These are phyloP conservation scores for Clitocybe nebularis DNA, from an alignment of 1,284 basidiomycete species.

Conservation along the genomic window DNA sequence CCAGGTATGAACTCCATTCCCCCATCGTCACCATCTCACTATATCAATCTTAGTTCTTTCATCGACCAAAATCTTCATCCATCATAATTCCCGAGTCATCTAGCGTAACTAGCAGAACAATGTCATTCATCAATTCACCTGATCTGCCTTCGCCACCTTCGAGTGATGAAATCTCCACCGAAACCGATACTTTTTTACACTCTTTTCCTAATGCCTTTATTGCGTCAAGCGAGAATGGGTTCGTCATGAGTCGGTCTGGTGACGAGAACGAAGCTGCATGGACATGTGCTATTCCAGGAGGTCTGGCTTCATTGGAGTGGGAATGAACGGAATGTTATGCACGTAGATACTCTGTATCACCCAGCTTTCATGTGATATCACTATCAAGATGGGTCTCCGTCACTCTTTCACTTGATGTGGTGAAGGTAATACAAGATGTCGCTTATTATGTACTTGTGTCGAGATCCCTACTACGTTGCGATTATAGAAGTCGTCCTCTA, in stretches of 20 bases:
- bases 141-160: too few relatives aligned
- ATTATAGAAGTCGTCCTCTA: too few relatives aligned
- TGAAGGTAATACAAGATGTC: too few relatives aligned
- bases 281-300: slow-evolving; percentile 36
- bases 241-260: slow-evolving; percentile 22
- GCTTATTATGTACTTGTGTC: too few relatives aligned
- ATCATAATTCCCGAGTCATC: not conserved
- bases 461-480: too few relatives aligned
- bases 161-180: slow-evolving; percentile 1
- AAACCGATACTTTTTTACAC: slow-evolving; percentile 1
- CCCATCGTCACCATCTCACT: not conserved
- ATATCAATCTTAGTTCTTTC: slow-evolving; percentile 15
- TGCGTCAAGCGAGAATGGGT: slow-evolving; percentile 57
- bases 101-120: not conserved
- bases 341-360: too few relatives aligned
- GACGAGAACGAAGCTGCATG: slow-evolving; percentile 20
- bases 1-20: slow-evolving; percentile 43
- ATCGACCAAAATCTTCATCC: slow-evolving; percentile 19
- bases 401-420: too few relatives aligned
- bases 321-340: too few relatives aligned
- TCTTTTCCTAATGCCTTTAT: slow-evolving; percentile 35
- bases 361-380: too few relatives aligned
- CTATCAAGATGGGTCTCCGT: too few relatives aligned
- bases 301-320: slow-evolving; percentile 43
- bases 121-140: slow-evolving; percentile 11